Conservation (phyloP, 192 early-diverging fungal genomes). For the Mortierella claussenii region DNA sequence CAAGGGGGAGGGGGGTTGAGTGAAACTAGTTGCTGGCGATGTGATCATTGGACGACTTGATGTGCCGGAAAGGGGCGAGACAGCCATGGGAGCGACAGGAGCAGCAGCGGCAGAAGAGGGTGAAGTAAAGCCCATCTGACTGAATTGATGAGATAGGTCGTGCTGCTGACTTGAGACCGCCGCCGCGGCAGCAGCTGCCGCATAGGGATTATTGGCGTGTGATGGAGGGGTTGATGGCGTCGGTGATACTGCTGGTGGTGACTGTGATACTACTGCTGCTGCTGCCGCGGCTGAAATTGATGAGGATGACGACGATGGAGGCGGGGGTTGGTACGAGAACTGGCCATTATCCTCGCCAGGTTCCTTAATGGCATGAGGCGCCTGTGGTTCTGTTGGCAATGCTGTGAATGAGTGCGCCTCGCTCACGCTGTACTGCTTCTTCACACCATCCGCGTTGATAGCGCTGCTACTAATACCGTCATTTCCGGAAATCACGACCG, state of each 20-base stretch:
- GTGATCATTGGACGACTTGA: not conserved
- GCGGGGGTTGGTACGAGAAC: conserved; percentile 36
- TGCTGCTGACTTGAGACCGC: conserved; percentile 1
- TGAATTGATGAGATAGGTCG: conserved; percentile 18
- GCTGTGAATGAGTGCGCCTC: not conserved
- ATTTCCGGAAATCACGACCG: not conserved
- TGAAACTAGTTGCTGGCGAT: not conserved
- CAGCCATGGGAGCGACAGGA: not conserved
- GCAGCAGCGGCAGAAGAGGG: not conserved
- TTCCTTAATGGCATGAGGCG: conserved; percentile 30
- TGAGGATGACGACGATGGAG: conserved; percentile 1
- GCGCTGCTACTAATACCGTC: not conserved
- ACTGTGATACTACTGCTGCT: no score
- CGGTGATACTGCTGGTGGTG: not conserved
- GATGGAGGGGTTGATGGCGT: not conserved
- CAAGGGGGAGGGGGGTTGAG: conserved; percentile 2
- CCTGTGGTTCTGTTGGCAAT: conserved; percentile 12
- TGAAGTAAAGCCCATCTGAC: conserved; percentile 14
- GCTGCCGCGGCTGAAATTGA: not conserved
- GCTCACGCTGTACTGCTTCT: no score
- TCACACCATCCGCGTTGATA: no score
- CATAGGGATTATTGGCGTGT: not conserved
- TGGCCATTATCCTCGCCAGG: not conserved
- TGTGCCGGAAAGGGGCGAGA: not conserved
- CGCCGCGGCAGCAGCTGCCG: not conserved